Evolutionary conservation across 2,329 filamentous ascomycete genomes (phyloP), one percentile per base, ranked within the genome.

Genomic region (Phialophora expanda): DNA sequence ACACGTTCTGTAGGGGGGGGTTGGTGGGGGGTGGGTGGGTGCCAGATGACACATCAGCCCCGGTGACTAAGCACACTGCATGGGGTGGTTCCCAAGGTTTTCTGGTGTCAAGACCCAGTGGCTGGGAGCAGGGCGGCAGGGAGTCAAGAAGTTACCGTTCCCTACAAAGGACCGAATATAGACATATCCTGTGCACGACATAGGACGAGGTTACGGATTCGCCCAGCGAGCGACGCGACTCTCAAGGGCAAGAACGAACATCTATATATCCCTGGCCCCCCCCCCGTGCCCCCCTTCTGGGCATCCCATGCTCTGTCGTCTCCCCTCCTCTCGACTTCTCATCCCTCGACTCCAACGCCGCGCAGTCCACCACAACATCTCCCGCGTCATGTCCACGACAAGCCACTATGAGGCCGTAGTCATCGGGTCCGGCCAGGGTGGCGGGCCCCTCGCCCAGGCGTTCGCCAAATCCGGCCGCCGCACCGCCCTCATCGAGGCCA

Each of bases 351-450:
- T 8, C 17, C 38, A n/a, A 44, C 6, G 4, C 20, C 2, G 14
- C 20, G 2, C 20, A 17, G 1, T 56, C n/a, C 48, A 58, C 12
- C 34, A 51, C 22, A 59, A 24, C 20, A 26, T 24, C 12, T 24
- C 20, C 59, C 60, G 55, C 63, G 24, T 8, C 44, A 54, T 41
- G 28, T 53, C 41, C n/a, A 64, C 56, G 57, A 72, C 71, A 71
- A 28, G 67, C 17, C 62, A 74, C 72, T 82, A 78, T 72, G 75
- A 80, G 54, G 76, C 76, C 46, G 73, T 86, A 6, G 76, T 86
- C 68, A 77, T 86, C 68, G 84, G 84, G 62, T 85, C 84, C 20
- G 84, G 84, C 51, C 83, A 86, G 74, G 76, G 77, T 50, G 83
- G 83, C 38, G 84, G 81, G 2, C 83, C 83, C 0, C 76, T 86